Percentiles rank a stretch among this genome's conserved stretches.
Conservation (phyloP, 208 protist species). For the Phytomonas francai region DNA sequence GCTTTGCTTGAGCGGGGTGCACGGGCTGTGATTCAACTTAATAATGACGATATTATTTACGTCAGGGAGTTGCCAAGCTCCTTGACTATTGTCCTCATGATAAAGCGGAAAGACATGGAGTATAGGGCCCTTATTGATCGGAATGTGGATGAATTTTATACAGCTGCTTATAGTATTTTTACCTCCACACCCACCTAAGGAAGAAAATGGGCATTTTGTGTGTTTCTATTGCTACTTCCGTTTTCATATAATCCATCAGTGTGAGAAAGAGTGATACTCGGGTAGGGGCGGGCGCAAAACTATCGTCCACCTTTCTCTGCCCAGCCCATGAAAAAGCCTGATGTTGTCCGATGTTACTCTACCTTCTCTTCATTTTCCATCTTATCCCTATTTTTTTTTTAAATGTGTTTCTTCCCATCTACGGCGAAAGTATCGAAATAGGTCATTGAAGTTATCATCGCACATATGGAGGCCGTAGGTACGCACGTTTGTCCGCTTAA, state of each 20-base stretch:
- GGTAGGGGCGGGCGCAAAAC: background rate
- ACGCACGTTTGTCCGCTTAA: slow-evolving; percentile 43
- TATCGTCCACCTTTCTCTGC: slow-evolving; percentile 7
- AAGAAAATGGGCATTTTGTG: background rate
- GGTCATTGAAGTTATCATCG: background rate
- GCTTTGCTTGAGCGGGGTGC: slow-evolving; percentile 17
- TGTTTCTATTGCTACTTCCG: background rate
- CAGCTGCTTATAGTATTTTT: slow-evolving; percentile 65
- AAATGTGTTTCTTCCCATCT: slow-evolving; percentile 1
- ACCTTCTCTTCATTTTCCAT: slow-evolving; percentile 8
- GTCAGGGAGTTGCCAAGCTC: slow-evolving; percentile 78
- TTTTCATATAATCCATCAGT: background rate
- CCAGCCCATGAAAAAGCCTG: background rate
- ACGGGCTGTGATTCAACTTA: slow-evolving; percentile 23
- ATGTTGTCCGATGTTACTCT: slow-evolving; percentile 10
- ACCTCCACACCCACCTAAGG: slow-evolving; percentile 16
- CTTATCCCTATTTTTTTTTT: background rate
- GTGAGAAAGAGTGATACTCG: background rate
- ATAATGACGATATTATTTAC: slow-evolving; percentile 74
- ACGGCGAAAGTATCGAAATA: background rate
- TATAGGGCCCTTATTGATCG: slow-evolving; percentile 71
- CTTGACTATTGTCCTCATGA: slow-evolving; percentile 81
- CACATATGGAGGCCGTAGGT: slow-evolving; percentile 37
- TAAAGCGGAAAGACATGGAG: slow-evolving; percentile 61
- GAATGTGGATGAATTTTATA: slow-evolving; percentile 83